These are phyloP conservation scores for Aspergillus ustus DNA, from an alignment of 2,329 filamentous ascomycete species.

Conservation along the genomic window DNA sequence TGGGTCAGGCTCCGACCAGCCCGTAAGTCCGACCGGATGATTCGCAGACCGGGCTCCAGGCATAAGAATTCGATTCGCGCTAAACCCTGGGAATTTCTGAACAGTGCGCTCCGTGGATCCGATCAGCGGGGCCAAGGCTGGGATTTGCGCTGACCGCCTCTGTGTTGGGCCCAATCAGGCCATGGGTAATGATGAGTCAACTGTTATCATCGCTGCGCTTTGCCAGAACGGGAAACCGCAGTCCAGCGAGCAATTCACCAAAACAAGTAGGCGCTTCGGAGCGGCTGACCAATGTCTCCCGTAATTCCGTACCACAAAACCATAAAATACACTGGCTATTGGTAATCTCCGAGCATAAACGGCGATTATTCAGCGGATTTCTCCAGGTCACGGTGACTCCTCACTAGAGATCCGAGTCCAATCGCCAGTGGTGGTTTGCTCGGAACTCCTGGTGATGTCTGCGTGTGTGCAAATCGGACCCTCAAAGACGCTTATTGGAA, in stretches of 20 bases:
- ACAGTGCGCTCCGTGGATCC: conserved; percentile 19
- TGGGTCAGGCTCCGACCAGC: conserved; percentile 6
- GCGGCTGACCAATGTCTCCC: conserved; percentile 29
- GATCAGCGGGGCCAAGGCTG: conserved; percentile 16
- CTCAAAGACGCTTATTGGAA: neutral
- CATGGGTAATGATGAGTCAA: conserved; percentile 22
- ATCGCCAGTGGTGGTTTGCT: neutral
- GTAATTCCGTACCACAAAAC: conserved; percentile 58
- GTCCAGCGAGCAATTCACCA: conserved; percentile 1
- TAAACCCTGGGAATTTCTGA: neutral
- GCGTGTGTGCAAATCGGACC: neutral
- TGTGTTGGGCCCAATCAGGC: conserved; percentile 17
- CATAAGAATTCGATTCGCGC: conserved; percentile 10
- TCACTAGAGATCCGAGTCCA: neutral
- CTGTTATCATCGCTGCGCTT: conserved; percentile 13
- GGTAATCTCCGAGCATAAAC: conserved; percentile 3
- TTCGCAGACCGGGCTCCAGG: conserved; percentile 9
- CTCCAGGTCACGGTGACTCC: neutral
- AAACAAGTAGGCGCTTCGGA: conserved; percentile 6
- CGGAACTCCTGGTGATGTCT: conserved; percentile 1
- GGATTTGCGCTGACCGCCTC: conserved; percentile 22
- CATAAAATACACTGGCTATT: conserved; percentile 33
- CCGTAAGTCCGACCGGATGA: conserved; percentile 22
- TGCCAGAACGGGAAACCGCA: conserved; percentile 13
- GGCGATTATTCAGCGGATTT: conserved; percentile 4